Conservation (phyloP, 306 rosid genomes). For the Acacia acuminata region DNA sequence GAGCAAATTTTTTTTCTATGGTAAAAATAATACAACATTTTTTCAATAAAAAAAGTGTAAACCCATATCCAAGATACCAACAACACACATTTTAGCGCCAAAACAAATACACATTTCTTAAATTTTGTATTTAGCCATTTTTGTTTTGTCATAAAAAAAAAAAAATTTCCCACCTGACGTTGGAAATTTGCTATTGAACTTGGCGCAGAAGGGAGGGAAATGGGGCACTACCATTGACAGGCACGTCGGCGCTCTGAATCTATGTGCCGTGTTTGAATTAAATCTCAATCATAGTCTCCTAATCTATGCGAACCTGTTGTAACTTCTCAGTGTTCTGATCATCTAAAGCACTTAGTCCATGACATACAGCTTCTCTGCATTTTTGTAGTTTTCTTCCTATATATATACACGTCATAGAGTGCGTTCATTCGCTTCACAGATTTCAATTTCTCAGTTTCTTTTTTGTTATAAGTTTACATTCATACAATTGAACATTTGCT, state of each 20-base stretch:
- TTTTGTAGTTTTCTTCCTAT: neutral
- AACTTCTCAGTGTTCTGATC: too few species aligned
- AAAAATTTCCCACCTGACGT: too few species aligned
- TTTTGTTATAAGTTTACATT: neutral
- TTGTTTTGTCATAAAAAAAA: too few species aligned
- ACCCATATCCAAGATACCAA: too few species aligned
- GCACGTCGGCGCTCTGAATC: neutral
- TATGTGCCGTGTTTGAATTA: neutral
- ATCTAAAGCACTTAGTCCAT: neutral
- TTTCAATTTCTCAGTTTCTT: neutral
- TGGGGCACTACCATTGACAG: neutral
- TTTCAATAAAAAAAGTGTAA: too few species aligned
- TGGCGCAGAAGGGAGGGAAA: constrained; percentile 16
- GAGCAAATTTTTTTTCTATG: too few species aligned
- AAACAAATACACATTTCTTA: too few species aligned
- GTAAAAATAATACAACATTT: too few species aligned
- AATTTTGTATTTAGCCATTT: too few species aligned
- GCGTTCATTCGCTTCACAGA: neutral
- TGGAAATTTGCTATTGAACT: neutral
- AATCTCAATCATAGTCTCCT: neutral
- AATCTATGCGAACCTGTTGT: neutral
- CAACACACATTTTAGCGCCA: too few species aligned
- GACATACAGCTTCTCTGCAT: neutral
- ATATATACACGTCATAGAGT: neutral
- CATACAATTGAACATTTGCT: neutral